A percentile compares a stretch with the other conserved stretches of the same genome.
These are phyloP conservation scores for Lecanicillium sp. DNA, from an alignment of 2,329 filamentous ascomycete species.

Conservation along the genomic window DNA sequence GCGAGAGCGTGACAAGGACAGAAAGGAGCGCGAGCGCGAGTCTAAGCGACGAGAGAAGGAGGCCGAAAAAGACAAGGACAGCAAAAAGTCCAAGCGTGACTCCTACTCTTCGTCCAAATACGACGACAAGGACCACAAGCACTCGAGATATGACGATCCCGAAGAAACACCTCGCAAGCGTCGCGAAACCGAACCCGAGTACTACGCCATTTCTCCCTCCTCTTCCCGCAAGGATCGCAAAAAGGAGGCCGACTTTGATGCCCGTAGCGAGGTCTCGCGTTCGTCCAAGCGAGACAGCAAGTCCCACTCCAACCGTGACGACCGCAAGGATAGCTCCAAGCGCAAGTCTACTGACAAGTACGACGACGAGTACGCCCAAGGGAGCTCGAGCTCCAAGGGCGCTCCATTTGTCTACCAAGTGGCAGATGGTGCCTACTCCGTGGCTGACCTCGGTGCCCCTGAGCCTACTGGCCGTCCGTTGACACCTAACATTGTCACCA, in stretches of 20 bases:
- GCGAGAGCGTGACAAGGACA: conserved; percentile 21
- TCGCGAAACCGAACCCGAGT: conserved; percentile 22
- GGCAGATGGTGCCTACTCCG: conserved; percentile 44
- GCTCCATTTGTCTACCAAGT: conserved; percentile 58
- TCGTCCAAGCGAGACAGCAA: conserved; percentile 21
- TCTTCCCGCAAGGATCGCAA: conserved; percentile 23
- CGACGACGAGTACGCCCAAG: conserved; percentile 21
- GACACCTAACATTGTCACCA: conserved; percentile 46
- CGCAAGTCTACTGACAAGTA: conserved; percentile 24
- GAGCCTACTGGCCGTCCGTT: conserved; percentile 35
- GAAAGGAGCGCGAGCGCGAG: conserved; percentile 25
- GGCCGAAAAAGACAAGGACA: conserved; percentile 15
- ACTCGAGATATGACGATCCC: conserved; percentile 28
- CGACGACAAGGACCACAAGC: conserved; percentile 23
- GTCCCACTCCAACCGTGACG: conserved; percentile 21
- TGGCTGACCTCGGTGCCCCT: conserved; percentile 34
- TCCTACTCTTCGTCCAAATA: conserved; percentile 23
- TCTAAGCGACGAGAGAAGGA: conserved; percentile 17
- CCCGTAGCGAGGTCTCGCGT: conserved; percentile 21
- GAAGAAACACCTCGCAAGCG: conserved; percentile 25
- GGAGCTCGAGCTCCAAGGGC: conserved; percentile 28
- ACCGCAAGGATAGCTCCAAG: conserved; percentile 23
- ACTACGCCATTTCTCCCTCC: conserved; percentile 20
- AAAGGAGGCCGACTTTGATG: conserved; percentile 26
- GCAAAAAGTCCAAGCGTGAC: conserved; percentile 26